Evolutionary conservation across 176 grass and related monocot genomes (phyloP), one percentile per base, ranked within the genome.

Genomic region (Musa schizocarpa): DNA sequence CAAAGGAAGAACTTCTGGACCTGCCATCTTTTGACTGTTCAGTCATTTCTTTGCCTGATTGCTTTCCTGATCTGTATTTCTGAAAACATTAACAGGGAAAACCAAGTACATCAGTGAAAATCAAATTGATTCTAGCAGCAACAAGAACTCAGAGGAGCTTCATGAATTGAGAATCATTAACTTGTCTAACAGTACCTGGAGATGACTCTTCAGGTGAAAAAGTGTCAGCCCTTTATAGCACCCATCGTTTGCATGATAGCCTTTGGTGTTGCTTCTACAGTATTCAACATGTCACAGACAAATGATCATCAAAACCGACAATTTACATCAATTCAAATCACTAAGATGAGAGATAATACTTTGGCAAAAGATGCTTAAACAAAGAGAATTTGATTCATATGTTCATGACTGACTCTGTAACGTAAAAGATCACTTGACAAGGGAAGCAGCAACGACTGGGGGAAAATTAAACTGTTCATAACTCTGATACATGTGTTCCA

Each of bases 181-280:
- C 9, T 9, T 2, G 12, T 14, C 10, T 23, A 13, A 24, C 9
- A 76, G 24, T 87, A 99, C 96, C 88, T 24, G 95, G 73, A 95
- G 84, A 92, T 95, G 96, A 74, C 96, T 95, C 88, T 99, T 99
- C 76, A 94, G 76, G 83, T 99, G 96, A 75, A 99, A 99, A 34
- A 95, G 91, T 0, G 91, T 99, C 23, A 99, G 84, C 1, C 91
- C 91, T 78, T 99, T n/a, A n/a, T 99, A 48, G 95, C 96, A 72
- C 91, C 91, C 91, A 99, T 99, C 80, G 96, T 99, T 76, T 91
- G 86, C 79, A 99, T 92, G 77, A 99, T 92, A 79, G 96, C 91
- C 79, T 95, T 99, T 4, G 91, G 96, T 19, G 96, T 99, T 68
- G 96, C 91, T 87, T 99, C 96, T 99, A 83, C 78, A 87, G 50